phyloP scores from a whole-genome alignment of 2,329 filamentous ascomycete genomes.

The Colletotrichum phormii region DNA sequence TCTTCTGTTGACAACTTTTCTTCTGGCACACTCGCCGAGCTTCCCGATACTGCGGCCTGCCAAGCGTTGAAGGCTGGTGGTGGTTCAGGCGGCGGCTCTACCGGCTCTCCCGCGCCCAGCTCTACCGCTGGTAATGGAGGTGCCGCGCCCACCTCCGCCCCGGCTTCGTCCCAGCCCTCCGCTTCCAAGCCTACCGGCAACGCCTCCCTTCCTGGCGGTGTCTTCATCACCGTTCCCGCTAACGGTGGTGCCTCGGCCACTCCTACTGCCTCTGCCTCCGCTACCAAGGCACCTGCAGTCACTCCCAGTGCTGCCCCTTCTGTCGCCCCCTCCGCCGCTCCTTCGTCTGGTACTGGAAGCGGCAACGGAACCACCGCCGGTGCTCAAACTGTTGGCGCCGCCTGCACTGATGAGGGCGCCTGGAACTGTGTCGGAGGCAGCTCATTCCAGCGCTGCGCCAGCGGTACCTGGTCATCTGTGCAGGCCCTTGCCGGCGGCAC shows the following conservation, averaged over 20 bases:
- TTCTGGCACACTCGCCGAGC: slow-evolving; percentile 42
- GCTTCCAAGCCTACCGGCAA: slow-evolving; percentile 11
- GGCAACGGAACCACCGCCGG: slow-evolving; percentile 38
- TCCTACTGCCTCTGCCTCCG: slow-evolving; percentile 31
- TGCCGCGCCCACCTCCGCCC: slow-evolving; percentile 35
- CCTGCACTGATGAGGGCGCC: slow-evolving; percentile 60
- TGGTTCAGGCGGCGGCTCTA: background rate
- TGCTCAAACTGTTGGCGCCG: slow-evolving; percentile 53
- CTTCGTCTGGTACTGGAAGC: slow-evolving; percentile 39
- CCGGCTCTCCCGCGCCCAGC: background rate
- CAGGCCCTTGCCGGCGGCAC: slow-evolving; percentile 59
- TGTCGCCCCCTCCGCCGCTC: slow-evolving; percentile 18
- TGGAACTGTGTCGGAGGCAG: slow-evolving; percentile 66
- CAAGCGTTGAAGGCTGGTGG: slow-evolving; percentile 17
- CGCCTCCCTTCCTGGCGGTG: slow-evolving; percentile 48
- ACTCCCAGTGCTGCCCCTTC: slow-evolving; percentile 28
- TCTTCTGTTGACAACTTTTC: slow-evolving; percentile 58
- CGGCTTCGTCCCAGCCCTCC: slow-evolving; percentile 34
- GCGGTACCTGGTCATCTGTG: slow-evolving; percentile 60
- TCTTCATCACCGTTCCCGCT: slow-evolving; percentile 51
- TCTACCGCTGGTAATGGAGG: background rate
- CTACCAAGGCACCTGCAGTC: slow-evolving; percentile 35
- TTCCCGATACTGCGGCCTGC: too few species aligned
- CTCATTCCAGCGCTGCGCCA: slow-evolving; percentile 67
- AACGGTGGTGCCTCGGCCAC: slow-evolving; percentile 36